Evolutionary conservation across 805 yeast species (phyloP), one percentile per base, ranked within the genome.

Genomic region (Saturnispora dispora): DNA sequence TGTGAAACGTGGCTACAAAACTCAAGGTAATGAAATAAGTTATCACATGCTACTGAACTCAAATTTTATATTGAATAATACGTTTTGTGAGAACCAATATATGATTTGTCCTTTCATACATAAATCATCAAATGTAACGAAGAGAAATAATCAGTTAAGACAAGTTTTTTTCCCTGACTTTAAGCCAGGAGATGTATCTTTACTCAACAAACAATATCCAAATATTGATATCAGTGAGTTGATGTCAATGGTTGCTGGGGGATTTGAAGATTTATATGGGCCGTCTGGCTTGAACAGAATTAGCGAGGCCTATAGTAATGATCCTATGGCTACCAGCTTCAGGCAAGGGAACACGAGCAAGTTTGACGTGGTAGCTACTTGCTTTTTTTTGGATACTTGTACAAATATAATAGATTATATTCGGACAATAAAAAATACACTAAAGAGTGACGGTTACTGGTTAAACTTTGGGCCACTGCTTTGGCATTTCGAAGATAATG

Each of bases 181-280:
- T 36, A 69, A 71, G 45, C 77, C 82, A 1, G 57, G 67, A 3
- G 67, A 67, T 18, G 67, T 73, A 15, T 62, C 72, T 4, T 57
- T 59, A 18, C 49, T 74, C 9, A 65, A 67, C 28, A 49, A 48
- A 1, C 55, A 63, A 11, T 58, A 71, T 46, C 78, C 79, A 0
- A 50, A 56, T 0, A 69, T 78, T 2, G 72, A 73, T 0, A 73
- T 72, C 35, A 70, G 62, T 13, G 80, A 79, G 6, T 63, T 79
- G 45, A 78, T 85, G 85, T 77, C 86, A 0, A 83, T 85, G 76
- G 75, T 81, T 1, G 81, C 88, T 0, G 93, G 93, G 0, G 81
- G 86, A 0, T 85, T 85, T 61, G 73, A 74, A 4, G 89, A 83
- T 54, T 65, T 83, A 17, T 83, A 82, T 61, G 86, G 87, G 0